Evolutionary conservation across 1,284 basidiomycete species (phyloP).

Genomic region (Leucoagaricus sp.): DNA sequence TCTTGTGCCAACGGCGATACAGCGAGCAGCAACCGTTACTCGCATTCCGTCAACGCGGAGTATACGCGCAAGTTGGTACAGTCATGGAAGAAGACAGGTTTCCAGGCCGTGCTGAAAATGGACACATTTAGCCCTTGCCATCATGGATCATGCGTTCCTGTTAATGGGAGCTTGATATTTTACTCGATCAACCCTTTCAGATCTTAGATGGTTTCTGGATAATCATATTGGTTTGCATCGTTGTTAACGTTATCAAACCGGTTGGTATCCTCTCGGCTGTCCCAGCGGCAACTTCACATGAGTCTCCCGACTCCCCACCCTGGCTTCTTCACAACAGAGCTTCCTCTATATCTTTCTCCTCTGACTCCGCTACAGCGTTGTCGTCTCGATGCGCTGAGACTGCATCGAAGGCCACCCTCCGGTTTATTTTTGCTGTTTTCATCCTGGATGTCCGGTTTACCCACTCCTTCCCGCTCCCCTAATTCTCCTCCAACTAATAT

Average conservation of each 20-base stretch:
- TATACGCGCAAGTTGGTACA: conserved; percentile 2
- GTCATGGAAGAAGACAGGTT: not conserved
- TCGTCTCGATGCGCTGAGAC: conserved; percentile 43
- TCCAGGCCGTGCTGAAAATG: not conserved
- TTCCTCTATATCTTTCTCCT: conserved; percentile 12
- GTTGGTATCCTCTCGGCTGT: conserved; percentile 15
- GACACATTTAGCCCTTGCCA: conserved; percentile 2
- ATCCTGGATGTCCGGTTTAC: conserved; percentile 48
- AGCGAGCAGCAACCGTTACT: conserved; percentile 6
- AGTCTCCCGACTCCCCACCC: conserved; percentile 16
- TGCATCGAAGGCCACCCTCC: conserved; percentile 33
- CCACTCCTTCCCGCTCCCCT: conserved; percentile 42
- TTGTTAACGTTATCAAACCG: conserved; percentile 15
- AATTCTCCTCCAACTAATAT: conserved; percentile 46
- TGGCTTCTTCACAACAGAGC: conserved; percentile 21
- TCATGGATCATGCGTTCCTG: conserved; percentile 14
- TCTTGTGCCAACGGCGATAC: conserved; percentile 5
- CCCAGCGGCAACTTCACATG: conserved; percentile 17
- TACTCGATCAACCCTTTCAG: conserved; percentile 10
- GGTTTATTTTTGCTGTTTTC: conserved; percentile 27
- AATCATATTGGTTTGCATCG: conserved; percentile 2
- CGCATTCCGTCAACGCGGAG: conserved; percentile 6
- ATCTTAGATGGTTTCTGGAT: conserved; percentile 10
- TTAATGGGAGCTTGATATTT: conserved; percentile 7
- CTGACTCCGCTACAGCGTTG: conserved; percentile 13